Evolutionary conservation across 1,284 basidiomycete species (phyloP).

Genomic region (Puccinia brachypodii): DNA sequence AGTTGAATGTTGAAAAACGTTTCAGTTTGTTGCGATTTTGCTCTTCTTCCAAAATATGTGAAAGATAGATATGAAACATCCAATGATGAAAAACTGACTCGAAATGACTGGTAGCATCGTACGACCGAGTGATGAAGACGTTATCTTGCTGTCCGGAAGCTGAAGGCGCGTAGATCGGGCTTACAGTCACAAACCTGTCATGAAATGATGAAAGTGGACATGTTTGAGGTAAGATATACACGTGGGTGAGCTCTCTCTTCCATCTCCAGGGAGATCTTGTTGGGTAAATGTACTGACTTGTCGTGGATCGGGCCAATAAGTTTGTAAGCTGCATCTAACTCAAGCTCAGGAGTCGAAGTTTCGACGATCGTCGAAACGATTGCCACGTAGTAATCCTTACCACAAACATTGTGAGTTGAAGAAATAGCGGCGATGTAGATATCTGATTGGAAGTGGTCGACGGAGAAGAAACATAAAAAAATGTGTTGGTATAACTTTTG

Average conservation of each 20-base stretch:
- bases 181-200: slow-evolving; percentile 85
- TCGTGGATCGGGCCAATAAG: slow-evolving; percentile 91
- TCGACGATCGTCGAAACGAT: slow-evolving; percentile 99
- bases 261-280: background rate
- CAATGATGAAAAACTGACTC: slow-evolving; percentile 61
- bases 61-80: background rate
- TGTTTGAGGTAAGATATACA: too few relatives aligned
- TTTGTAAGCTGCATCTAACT: slow-evolving; percentile 85
- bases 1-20: background rate
- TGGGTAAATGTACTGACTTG: slow-evolving; percentile 73
- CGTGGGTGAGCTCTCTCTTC: slow-evolving; percentile 9
- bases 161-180: slow-evolving; percentile 85
- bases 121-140: slow-evolving; percentile 95
- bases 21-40: background rate
- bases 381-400: slow-evolving; percentile 89
- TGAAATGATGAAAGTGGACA: background rate
- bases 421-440: slow-evolving; percentile 99
- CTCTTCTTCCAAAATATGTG: background rate
- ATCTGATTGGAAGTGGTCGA: slow-evolving; percentile 64
- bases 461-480: background rate
- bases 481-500: slow-evolving; percentile 36
- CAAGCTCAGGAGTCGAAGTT: slow-evolving; percentile 85
- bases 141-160: slow-evolving; percentile 76
- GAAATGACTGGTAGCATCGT: slow-evolving; percentile 98
- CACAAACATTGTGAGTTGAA: slow-evolving; percentile 93